Percentiles rank a stretch among this genome's conserved stretches.
phyloP scores from a whole-genome alignment of 352 stramenopile species.

The Paralagenidium karlingii region DNA sequence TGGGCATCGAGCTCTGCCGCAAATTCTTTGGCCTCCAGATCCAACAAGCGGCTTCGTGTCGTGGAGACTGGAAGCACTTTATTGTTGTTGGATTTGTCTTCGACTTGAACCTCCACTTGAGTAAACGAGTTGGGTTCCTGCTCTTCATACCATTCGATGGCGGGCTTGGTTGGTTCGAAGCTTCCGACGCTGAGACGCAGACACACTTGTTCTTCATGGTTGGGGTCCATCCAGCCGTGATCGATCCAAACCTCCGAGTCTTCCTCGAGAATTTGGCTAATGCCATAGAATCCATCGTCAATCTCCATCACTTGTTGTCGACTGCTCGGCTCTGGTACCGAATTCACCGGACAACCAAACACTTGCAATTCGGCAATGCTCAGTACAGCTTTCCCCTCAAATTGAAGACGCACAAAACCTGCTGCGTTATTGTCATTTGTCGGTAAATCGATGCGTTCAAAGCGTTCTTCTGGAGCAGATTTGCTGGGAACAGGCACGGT shows the following conservation, averaged over 20 bases:
- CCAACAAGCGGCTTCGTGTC: too few species aligned
- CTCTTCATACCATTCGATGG: constrained; percentile 29
- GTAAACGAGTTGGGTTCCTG: neutral
- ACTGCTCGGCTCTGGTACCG: too few species aligned
- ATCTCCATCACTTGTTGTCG: constrained; percentile 5
- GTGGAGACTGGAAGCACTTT: too few species aligned
- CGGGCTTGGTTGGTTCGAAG: constrained; percentile 31
- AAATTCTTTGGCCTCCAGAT: neutral
- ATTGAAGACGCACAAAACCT: constrained; percentile 50
- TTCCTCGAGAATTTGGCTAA: constrained; percentile 15
- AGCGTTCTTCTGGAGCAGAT: too few species aligned
- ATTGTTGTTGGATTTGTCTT: neutral
- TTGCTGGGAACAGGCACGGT: too few species aligned
- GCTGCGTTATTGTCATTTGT: too few species aligned
- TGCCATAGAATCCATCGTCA: constrained; percentile 53
- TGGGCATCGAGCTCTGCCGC: neutral
- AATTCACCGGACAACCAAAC: too few species aligned
- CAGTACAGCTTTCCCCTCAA: constrained; percentile 18
- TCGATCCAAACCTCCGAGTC: constrained; percentile 41
- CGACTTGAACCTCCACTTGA: neutral
- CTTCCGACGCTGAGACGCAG: constrained; percentile 60
- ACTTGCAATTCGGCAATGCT: constrained; percentile 64
- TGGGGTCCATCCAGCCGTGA: constrained; percentile 45
- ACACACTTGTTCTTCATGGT: constrained; percentile 9
- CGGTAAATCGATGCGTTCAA: too few species aligned